Evolutionary conservation across 257 asterid genomes (phyloP), one percentile per base, ranked within the genome.

Genomic region (Lithospermum erythrorhizon): DNA sequence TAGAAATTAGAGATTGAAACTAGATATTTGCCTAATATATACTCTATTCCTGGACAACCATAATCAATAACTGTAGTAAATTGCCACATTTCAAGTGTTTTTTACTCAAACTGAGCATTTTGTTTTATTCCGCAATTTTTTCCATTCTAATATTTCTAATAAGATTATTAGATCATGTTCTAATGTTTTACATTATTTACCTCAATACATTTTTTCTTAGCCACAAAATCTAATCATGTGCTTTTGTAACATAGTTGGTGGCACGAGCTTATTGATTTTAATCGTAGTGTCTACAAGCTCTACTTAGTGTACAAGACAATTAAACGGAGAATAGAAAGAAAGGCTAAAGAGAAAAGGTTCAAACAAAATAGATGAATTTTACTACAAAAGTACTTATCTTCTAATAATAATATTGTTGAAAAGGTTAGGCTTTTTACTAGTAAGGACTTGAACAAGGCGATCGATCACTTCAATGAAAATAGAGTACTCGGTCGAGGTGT

Each of bases 311-410:
- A 63, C 61, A 68, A 63, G 65, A 17, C 51, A 22, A 1, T 63
- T 35, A 67, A 56, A 23, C 67, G 55, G 32, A 52, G 70, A 64
- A 64, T 25, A 66, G 41, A 41, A 32, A 67, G 29, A 63, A 17
- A 61, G 20, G 32, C 23, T 0, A 62, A 17, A 72, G 55, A 63
- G 53, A 67, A 9, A 37, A 62, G 41, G 15, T 72, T 72, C 41
- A 62, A 72, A 64, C 37, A 37, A 62, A 72, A 72, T 52, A 72
- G 72, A 4, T 72, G 72, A 20, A 61, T 72, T 24, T 62, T 72
- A 22, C 15, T 72, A 5, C 69, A 72, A 58, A 64, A 66, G 21
- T 72, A 72, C 27, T 21, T 72, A 27, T 41, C 60, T 6, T 29
- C 57, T 65, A 52, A 67, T 5, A 73, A 72, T 14, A 45, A 51